Evolutionary conservation across 345 rosid species (phyloP).

Genomic region (Adansonia digitata): DNA sequence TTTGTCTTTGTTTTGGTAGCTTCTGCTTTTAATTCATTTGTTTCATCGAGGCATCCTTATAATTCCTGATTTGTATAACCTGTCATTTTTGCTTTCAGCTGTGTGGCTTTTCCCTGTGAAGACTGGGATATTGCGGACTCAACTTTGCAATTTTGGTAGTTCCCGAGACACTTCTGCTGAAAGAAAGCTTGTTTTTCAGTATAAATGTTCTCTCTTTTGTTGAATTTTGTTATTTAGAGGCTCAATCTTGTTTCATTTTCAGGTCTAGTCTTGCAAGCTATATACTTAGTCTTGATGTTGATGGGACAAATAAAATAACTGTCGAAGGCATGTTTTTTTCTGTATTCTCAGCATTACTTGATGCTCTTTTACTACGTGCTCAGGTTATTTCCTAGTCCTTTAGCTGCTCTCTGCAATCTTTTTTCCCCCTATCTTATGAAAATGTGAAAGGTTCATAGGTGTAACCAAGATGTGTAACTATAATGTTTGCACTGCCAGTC

Average conservation of each 20-base stretch:
- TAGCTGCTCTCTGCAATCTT: not conserved
- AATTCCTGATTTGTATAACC: slow-evolving; percentile 13
- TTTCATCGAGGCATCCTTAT: not conserved
- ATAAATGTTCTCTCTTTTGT: not conserved
- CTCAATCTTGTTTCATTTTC: slow-evolving; percentile 17
- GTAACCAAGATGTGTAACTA: not conserved
- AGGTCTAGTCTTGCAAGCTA: slow-evolving; percentile 84
- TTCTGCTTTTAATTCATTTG: not conserved
- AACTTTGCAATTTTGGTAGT: slow-evolving; percentile 93
- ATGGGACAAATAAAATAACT: slow-evolving; percentile 37
- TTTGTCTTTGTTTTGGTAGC: not conserved
- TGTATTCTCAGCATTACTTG: slow-evolving; percentile 74
- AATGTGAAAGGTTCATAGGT: not conserved
- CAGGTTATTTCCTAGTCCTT: slow-evolving; percentile 51
- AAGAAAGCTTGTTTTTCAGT: slow-evolving; percentile 2
- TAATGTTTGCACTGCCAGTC: not conserved
- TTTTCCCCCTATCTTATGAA: not conserved
- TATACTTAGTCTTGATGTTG: slow-evolving; percentile 54
- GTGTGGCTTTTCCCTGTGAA: slow-evolving; percentile 88
- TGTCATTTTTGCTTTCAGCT: slow-evolving; percentile 43
- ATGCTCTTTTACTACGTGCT: slow-evolving; percentile 76
- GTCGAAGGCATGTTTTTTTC: slow-evolving; percentile 58
- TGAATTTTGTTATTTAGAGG: not conserved
- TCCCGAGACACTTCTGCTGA: not conserved
- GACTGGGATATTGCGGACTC: slow-evolving; percentile 99